Base-by-base conservation (phyloP, 352 stramenopile species). In the Phytopythium aichiense region DNA sequence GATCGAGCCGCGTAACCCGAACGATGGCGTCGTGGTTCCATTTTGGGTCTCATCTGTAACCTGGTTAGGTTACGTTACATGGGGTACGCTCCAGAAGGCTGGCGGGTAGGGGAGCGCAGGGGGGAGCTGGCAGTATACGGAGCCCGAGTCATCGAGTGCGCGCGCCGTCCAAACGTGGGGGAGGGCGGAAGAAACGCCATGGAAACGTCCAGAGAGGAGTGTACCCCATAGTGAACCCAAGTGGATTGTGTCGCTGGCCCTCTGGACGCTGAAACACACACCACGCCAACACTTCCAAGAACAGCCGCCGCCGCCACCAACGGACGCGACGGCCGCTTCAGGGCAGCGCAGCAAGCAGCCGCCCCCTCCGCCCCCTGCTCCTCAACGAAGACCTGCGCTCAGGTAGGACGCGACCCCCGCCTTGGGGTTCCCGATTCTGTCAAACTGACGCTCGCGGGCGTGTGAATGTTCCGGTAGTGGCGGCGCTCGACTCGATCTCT, bases 1-100 rank as follows among this genome's bases (percentile, higher is more conserved):
- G 2, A 69, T 72, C 43, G 42, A 55, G 51, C 31, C 13, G 28
- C 28, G 28, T 30, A 30, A 30, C 28, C 28, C 28, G 28, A 55
- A 37, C 18, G 25, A 46, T 46, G 35, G 6, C 6, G 8, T 15
- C 35, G 12, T 15, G 3, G 35, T 38, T 9, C 11, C 11, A 38
- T 38, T 38, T 38, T 38, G 33, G 33, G 33, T 9, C 7, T 2
- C 28, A 8, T 38, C 33, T 30, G 35, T 40, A 40, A 3, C 35
- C 35, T 16, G 35, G 35, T 40, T 40, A 40, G 35, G 35, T 40
- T 40, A 40, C 35, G 35, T 40, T 40, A 4, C 9, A 40, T 40
- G 38, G 38, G 38, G 5, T 45, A 22, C 20, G 40, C 18, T 46
- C 8, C 16, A 46, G 1, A 15, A 13, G 37, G 13, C 4, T 20